phyloP scores from a whole-genome alignment of 305 asterid species.

The Caryopteris hybrid region DNA sequence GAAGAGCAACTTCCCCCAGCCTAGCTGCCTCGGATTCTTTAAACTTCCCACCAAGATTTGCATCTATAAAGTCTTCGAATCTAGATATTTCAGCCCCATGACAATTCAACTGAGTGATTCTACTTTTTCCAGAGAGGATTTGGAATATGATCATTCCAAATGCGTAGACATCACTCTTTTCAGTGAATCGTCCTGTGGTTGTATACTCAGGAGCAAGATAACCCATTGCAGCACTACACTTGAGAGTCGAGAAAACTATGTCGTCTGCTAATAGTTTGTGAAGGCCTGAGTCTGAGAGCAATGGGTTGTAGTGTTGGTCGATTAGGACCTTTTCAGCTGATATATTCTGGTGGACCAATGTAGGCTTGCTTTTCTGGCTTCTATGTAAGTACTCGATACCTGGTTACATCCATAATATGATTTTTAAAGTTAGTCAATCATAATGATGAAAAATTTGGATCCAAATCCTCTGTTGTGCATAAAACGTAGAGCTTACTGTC shows the following conservation, averaged over 20 bases:
- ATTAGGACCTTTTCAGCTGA: slow-evolving; percentile 93
- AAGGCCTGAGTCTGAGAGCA: slow-evolving; percentile 82
- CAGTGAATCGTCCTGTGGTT: slow-evolving; percentile 84
- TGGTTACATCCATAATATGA: slow-evolving; percentile 13
- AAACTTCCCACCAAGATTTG: slow-evolving; percentile 58
- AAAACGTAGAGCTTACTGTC: too few relatives aligned
- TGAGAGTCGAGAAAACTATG: slow-evolving; percentile 75
- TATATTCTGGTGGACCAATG: slow-evolving; percentile 73
- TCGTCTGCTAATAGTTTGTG: slow-evolving; percentile 85
- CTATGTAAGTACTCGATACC: slow-evolving; percentile 83
- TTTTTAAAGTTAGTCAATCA: not conserved
- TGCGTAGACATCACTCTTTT: slow-evolving; percentile 87
- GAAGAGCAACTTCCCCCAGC: slow-evolving; percentile 76
- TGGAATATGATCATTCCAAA: slow-evolving; percentile 94
- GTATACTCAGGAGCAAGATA: slow-evolving; percentile 95
- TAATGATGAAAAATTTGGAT: not conserved
- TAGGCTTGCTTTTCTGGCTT: slow-evolving; percentile 45
- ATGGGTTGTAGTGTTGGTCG: slow-evolving; percentile 69
- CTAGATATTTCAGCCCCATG: slow-evolving; percentile 78
- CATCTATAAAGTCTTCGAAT: slow-evolving; percentile 67
- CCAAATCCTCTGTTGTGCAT: too few relatives aligned
- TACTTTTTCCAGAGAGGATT: slow-evolving; percentile 74
- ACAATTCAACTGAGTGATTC: slow-evolving; percentile 60
- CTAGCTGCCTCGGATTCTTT: slow-evolving; percentile 73
- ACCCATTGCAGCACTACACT: slow-evolving; percentile 98